Evolutionary conservation across 805 yeast species (phyloP).

Genomic region (Jamesozyma lodderae): DNA sequence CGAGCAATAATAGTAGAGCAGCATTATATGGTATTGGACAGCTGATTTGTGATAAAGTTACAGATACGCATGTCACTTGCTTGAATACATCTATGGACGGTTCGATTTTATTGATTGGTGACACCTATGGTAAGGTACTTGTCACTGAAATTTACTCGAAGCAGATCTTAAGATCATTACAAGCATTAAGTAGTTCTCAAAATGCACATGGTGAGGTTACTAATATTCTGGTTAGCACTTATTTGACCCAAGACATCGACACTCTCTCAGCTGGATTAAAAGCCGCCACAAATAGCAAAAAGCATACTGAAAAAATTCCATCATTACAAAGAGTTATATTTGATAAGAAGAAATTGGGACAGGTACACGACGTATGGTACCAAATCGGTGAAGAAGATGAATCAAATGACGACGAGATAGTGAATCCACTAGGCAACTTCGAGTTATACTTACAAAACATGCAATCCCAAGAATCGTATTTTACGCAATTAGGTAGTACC

Average conservation of each 20-base stretch:
- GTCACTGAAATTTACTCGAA: slow-evolving; percentile 62
- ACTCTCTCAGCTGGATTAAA: slow-evolving; percentile 1
- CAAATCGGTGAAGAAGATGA: slow-evolving; percentile 22
- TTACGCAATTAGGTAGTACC: slow-evolving; percentile 28
- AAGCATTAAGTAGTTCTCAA: slow-evolving; percentile 23
- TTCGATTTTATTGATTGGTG: slow-evolving; percentile 63
- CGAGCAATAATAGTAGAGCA: slow-evolving; percentile 9
- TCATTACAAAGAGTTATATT: slow-evolving; percentile 52
- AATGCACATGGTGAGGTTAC: slow-evolving; percentile 21
- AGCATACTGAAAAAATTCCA: slow-evolving; percentile 38
- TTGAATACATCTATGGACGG: slow-evolving; percentile 67
- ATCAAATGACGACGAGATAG: slow-evolving; percentile 10
- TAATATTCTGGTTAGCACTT: slow-evolving; percentile 14
- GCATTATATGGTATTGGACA: slow-evolving; percentile 22
- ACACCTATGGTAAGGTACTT: slow-evolving; percentile 55
- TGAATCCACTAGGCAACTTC: slow-evolving; percentile 30
- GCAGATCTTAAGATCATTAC: slow-evolving; percentile 53
- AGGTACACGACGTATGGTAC: slow-evolving; percentile 37
- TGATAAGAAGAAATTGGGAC: slow-evolving; percentile 29
- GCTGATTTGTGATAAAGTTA: slow-evolving; percentile 17
- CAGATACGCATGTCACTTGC: slow-evolving; percentile 37
- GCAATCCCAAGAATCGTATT: slow-evolving; percentile 43
- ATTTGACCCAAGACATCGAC: slow-evolving; percentile 1
- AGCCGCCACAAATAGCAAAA: neutral
- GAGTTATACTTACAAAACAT: slow-evolving; percentile 42